These are phyloP conservation scores for Taphrina deformans DNA, from an alignment of 1,139 yeast species.

Conservation along the genomic window DNA sequence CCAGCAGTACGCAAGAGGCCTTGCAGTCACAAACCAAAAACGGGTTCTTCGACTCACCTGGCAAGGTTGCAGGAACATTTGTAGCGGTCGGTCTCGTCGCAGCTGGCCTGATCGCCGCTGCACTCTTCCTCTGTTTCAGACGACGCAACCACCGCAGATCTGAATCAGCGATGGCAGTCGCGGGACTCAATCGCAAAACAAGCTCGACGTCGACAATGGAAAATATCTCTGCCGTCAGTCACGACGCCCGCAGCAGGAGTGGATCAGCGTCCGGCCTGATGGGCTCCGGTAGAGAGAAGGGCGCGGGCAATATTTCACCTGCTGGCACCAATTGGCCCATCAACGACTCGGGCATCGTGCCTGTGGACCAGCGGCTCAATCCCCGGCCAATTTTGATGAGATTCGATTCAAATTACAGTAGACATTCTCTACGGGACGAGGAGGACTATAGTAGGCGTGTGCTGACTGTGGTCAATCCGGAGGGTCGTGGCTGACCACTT, in stretches of 20 bases:
- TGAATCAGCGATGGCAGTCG: slow-evolving; percentile 39
- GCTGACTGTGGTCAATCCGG: slow-evolving; percentile 68
- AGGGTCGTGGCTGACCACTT: slow-evolving; percentile 27
- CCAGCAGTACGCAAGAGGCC: not conserved
- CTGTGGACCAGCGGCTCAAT: slow-evolving; percentile 66
- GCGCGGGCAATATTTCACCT: slow-evolving; percentile 2
- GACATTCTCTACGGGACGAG: slow-evolving; percentile 69
- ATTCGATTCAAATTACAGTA: slow-evolving; percentile 57
- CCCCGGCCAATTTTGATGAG: slow-evolving; percentile 62
- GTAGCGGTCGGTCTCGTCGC: slow-evolving; percentile 65
- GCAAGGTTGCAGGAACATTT: slow-evolving; percentile 73
- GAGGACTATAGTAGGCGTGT: slow-evolving; percentile 71
- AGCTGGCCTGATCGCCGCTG: slow-evolving; percentile 47
- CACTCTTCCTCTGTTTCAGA: slow-evolving; percentile 42
- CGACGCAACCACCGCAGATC: slow-evolving; percentile 40
- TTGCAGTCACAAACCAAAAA: not conserved
- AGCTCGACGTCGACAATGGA: slow-evolving; percentile 24
- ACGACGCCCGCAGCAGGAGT: slow-evolving; percentile 31
- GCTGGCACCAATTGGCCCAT: slow-evolving; percentile 29
- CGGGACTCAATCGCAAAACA: slow-evolving; percentile 33
- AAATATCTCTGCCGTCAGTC: slow-evolving; percentile 21
- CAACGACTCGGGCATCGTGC: slow-evolving; percentile 30
- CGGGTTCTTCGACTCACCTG: slow-evolving; percentile 56
- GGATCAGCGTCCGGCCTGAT: slow-evolving; percentile 31
- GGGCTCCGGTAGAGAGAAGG: slow-evolving; percentile 27